phyloP scores from a whole-genome alignment of 495 filamentous ascomycete species.

The Penicillium lagena region DNA sequence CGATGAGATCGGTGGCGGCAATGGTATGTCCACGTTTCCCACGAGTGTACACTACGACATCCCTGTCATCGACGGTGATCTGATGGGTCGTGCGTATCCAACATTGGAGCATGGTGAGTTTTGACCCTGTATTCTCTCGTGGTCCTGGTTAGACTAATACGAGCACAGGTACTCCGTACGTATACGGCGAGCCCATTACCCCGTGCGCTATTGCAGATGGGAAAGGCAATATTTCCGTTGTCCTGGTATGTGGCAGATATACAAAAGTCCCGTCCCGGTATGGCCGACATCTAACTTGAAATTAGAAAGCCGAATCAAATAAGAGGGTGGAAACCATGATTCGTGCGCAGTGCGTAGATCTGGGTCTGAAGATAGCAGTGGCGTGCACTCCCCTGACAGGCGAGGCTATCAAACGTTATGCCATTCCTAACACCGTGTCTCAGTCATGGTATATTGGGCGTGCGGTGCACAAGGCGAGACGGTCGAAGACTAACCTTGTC shows the following conservation, averaged over 20 bases:
- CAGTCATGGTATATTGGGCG: slow-evolving; percentile 41
- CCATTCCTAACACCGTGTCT: slow-evolving; percentile 31
- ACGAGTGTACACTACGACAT: slow-evolving; percentile 17
- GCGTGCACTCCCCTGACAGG: slow-evolving; percentile 20
- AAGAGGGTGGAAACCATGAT: slow-evolving; percentile 22
- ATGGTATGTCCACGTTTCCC: slow-evolving; percentile 30
- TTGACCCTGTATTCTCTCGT: background rate
- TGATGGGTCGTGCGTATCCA: slow-evolving; percentile 30
- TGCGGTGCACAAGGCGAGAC: slow-evolving; percentile 35
- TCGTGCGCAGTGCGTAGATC: slow-evolving; percentile 17
- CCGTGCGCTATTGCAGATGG: slow-evolving; percentile 27
- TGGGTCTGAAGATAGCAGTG: slow-evolving; percentile 18
- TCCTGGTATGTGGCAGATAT: slow-evolving; percentile 6
- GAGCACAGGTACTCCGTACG: slow-evolving; percentile 19
- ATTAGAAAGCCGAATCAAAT: slow-evolving; percentile 22
- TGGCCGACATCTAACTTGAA: too few species aligned
- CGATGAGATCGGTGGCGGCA: slow-evolving; percentile 32
- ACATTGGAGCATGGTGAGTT: slow-evolving; percentile 21
- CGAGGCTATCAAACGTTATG: slow-evolving; percentile 21
- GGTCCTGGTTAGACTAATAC: slow-evolving; percentile 2
- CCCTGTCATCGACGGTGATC: slow-evolving; percentile 33
- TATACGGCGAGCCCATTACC: slow-evolving; percentile 19
- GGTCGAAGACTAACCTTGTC: slow-evolving; percentile 43
- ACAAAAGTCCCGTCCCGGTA: too few species aligned
- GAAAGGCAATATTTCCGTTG: slow-evolving; percentile 19